phyloP scores from a whole-genome alignment of 129 eudicot genomes.

The Flaveria sonorensis region DNA sequence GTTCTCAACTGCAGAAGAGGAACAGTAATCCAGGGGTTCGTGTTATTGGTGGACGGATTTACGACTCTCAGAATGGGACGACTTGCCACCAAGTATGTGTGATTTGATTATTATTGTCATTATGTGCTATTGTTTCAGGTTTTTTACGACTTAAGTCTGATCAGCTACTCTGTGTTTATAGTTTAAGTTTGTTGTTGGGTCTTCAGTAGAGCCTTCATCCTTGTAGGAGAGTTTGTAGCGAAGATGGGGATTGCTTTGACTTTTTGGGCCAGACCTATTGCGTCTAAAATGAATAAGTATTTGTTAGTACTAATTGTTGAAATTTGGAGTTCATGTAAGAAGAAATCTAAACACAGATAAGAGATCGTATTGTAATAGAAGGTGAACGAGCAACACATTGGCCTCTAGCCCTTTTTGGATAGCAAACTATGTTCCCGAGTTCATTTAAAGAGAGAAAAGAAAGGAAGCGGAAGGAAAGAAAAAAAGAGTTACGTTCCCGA shows the following conservation, averaged over 20 bases:
- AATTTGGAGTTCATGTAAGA: background rate
- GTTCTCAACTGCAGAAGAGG: conserved; percentile 45
- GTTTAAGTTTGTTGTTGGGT: background rate
- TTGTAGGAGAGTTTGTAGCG: too few relatives aligned
- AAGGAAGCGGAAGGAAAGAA: too few relatives aligned
- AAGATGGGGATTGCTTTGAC: background rate
- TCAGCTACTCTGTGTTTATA: background rate
- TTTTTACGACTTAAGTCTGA: background rate
- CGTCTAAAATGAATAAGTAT: too few relatives aligned
- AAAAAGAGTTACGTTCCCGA: too few relatives aligned
- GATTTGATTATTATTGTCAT: background rate
- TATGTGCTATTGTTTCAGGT: conserved; percentile 6
- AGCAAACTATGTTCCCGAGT: too few relatives aligned
- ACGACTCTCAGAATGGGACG: conserved; percentile 65
- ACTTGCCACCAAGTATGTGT: conserved; percentile 77
- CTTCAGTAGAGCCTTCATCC: too few relatives aligned
- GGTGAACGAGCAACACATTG: too few relatives aligned
- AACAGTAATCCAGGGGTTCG: conserved; percentile 57
- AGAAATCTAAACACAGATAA: background rate
- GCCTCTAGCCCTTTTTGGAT: too few relatives aligned
- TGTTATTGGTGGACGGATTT: conserved; percentile 51
- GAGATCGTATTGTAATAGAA: too few relatives aligned
- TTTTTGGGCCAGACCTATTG: background rate
- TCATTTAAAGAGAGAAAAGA: too few relatives aligned
- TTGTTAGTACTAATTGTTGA: background rate